Conservation (phyloP, 805 yeast species). For the Isabelozyma pseudorhagii region DNA sequence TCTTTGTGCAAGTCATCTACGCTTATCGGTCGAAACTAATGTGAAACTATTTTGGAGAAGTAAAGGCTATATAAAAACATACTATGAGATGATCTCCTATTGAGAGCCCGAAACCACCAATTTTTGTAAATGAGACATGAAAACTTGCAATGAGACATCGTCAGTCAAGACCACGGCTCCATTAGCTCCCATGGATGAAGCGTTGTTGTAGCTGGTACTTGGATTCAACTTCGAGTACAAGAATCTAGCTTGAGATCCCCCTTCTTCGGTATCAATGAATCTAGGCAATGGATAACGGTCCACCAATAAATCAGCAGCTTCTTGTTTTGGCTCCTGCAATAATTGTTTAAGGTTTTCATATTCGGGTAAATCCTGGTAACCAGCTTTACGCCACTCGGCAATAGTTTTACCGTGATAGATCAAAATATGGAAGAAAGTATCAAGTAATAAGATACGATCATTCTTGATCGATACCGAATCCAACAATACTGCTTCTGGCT, state of each 20-base stretch:
- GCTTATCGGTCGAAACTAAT: neutral
- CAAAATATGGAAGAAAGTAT: slow-evolving; percentile 94
- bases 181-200: slow-evolving; percentile 30
- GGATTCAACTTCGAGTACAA: slow-evolving; percentile 93
- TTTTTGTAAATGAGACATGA: slow-evolving; percentile 91
- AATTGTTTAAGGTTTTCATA: slow-evolving; percentile 84
- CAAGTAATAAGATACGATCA: slow-evolving; percentile 81
- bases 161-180: slow-evolving; percentile 90
- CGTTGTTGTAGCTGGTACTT: slow-evolving; percentile 73
- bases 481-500: slow-evolving; percentile 87
- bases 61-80: neutral
- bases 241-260: slow-evolving; percentile 98
- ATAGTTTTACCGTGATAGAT: slow-evolving; percentile 94
- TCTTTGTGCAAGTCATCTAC: neutral
- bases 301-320: slow-evolving; percentile 85
- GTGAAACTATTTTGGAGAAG: neutral
- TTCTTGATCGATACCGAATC: slow-evolving; percentile 92
- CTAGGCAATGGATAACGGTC: slow-evolving; percentile 98
- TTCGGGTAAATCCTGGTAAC: slow-evolving; percentile 88
- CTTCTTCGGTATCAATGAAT: slow-evolving; percentile 95
- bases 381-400: slow-evolving; percentile 94
- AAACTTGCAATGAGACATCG: slow-evolving; percentile 91
- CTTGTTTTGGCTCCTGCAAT: slow-evolving; percentile 84
- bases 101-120: slow-evolving; percentile 63
- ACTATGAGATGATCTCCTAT: slow-evolving; percentile 9